Evolutionary conservation across 768 basidiomycete species (phyloP).

Genomic region (Leccinum olivaceopallidum): DNA sequence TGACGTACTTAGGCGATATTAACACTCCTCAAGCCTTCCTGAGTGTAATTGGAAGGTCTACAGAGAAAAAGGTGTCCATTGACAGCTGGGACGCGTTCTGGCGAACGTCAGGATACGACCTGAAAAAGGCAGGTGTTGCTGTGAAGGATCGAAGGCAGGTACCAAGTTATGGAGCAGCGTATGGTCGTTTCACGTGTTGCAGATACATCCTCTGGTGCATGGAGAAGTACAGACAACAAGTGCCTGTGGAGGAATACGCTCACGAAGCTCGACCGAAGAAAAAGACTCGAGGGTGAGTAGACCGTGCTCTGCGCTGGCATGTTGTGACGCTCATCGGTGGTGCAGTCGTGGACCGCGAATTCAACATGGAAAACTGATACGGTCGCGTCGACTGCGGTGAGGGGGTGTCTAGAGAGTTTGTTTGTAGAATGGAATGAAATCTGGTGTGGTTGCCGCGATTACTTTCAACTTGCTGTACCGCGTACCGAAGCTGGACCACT

Average conservation of each 20-base stretch:
- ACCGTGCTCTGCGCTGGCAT: neutral
- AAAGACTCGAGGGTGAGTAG: slow-evolving; percentile 73
- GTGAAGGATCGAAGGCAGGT: slow-evolving; percentile 72
- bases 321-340: slow-evolving; percentile 1
- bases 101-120: slow-evolving; percentile 52
- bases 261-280: slow-evolving; percentile 70
- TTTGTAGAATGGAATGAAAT: slow-evolving; percentile 7
- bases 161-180: neutral
- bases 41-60: slow-evolving; percentile 68
- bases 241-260: slow-evolving; percentile 58
- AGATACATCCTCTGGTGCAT: slow-evolving; percentile 88
- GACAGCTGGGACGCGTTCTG: slow-evolving; percentile 78
- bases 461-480: slow-evolving; percentile 13
- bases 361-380: slow-evolving; percentile 73
- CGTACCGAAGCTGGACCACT: slow-evolving; percentile 15
- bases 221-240: slow-evolving; percentile 70
- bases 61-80: slow-evolving; percentile 61
- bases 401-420: slow-evolving; percentile 13
- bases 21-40: slow-evolving; percentile 64
- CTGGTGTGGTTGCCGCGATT: slow-evolving; percentile 8
- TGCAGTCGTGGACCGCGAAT: slow-evolving; percentile 72
- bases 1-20: slow-evolving; percentile 44
- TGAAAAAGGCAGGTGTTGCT: slow-evolving; percentile 66
- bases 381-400: slow-evolving; percentile 52
- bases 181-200: slow-evolving; percentile 9